These are phyloP conservation scores for Sordariomycetes sp. DNA, from an alignment of 2,329 filamentous ascomycete genomes.

Conservation along the genomic window DNA sequence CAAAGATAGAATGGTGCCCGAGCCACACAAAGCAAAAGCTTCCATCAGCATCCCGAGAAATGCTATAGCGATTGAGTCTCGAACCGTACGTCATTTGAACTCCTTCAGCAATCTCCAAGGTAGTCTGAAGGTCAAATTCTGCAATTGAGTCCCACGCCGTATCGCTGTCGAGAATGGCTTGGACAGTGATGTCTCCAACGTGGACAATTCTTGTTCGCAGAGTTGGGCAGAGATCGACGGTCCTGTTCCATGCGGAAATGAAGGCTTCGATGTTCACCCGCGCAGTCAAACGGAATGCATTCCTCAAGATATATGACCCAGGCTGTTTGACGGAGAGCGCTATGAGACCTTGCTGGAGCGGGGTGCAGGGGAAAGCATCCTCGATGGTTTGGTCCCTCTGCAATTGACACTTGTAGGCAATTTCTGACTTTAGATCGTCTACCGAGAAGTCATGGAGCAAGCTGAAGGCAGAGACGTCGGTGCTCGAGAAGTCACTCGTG, in stretches of 20 bases:
- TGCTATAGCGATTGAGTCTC: neutral
- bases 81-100: neutral
- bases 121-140: neutral
- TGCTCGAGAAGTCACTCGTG: too few relatives aligned
- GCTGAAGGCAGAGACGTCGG: too few relatives aligned
- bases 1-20: constrained; percentile 47
- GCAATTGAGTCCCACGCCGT: neutral
- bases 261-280: constrained; percentile 7
- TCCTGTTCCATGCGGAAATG: constrained; percentile 9
- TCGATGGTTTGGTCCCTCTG: too few relatives aligned
- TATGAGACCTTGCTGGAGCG: constrained; percentile 30
- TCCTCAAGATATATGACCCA: constrained; percentile 8
- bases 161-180: too few relatives aligned
- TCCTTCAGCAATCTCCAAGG: neutral
- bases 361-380: constrained; percentile 39
- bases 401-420: too few relatives aligned
- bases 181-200: neutral
- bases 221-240: constrained; percentile 7
- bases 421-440: too few relatives aligned
- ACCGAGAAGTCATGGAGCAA: too few relatives aligned
- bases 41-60: neutral
- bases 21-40: constrained; percentile 36
- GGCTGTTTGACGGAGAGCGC: constrained; percentile 12
- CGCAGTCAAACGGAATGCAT: neutral
- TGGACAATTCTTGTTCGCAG: constrained; percentile 10